Conservation (phyloP, 2,329 filamentous ascomycete species). For the Fusarium veterinarium region DNA sequence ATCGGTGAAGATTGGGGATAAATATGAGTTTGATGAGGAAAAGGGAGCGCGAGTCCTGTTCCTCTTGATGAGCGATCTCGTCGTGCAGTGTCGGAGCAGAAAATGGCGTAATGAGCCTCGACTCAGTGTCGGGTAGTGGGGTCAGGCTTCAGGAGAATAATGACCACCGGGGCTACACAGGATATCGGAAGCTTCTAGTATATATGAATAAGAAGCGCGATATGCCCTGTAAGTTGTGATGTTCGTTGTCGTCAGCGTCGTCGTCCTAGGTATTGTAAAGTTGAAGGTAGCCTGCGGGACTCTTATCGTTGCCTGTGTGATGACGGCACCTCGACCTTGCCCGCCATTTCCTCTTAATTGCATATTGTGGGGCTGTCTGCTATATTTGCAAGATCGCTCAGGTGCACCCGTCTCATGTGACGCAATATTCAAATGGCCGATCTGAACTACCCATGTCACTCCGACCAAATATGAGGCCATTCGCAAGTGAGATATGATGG, state of each 20-base stretch:
- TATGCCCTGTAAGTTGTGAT: not conserved
- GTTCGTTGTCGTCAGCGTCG: constrained; percentile 36
- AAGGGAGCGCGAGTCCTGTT: constrained; percentile 25
- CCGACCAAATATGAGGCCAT: constrained; percentile 22
- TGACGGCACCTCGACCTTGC: constrained; percentile 47
- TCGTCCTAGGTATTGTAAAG: constrained; percentile 33
- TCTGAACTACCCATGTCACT: constrained; percentile 17
- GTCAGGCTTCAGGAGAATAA: constrained; percentile 39
- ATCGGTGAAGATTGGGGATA: constrained; percentile 6
- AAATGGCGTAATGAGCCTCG: constrained; percentile 42
- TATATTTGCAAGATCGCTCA: constrained; percentile 5
- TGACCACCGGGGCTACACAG: not conserved
- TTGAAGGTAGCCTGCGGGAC: constrained; percentile 40
- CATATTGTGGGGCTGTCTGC: constrained; percentile 47
- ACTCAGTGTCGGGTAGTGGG: constrained; percentile 41
- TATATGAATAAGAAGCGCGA: not conserved
- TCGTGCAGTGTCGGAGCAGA: constrained; percentile 25
- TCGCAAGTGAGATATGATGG: not conserved
- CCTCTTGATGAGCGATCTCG: constrained; percentile 17
- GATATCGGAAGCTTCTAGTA: not conserved
- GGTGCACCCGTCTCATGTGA: constrained; percentile 47
- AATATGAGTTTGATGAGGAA: not conserved
- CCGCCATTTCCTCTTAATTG: constrained; percentile 13
- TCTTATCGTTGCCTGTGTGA: constrained; percentile 49
- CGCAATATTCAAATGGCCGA: constrained; percentile 41